A percentile compares a stretch with the other conserved stretches of the same genome.
phyloP scores from a whole-genome alignment of 148 eudicot species.

The Agrostemma githago region DNA sequence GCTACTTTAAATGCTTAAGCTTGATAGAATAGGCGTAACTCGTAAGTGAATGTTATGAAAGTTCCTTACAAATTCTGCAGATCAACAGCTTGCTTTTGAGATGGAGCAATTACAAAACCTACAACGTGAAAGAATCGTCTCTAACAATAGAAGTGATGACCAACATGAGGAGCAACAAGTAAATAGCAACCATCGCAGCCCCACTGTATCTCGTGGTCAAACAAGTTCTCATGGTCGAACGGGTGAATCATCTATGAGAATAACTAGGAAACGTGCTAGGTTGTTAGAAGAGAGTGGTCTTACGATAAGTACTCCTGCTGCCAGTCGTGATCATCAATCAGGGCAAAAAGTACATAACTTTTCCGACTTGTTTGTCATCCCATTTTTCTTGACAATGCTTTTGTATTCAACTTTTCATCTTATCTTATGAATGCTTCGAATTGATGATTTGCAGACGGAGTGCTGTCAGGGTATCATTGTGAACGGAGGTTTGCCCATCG shows the following conservation, averaged over 20 bases:
- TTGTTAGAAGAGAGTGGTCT: constrained; percentile 23
- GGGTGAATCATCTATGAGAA: constrained; percentile 23
- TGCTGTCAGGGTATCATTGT: constrained; percentile 45
- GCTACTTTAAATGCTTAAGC: not conserved
- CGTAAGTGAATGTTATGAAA: not conserved
- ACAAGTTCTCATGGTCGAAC: constrained; percentile 12
- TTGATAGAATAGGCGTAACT: not conserved
- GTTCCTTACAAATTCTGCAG: constrained; percentile 29
- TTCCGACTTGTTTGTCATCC: constrained; percentile 15
- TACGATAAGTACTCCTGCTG: constrained; percentile 21
- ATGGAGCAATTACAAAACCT: constrained; percentile 39
- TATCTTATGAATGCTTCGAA: constrained; percentile 5
- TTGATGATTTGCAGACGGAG: constrained; percentile 43
- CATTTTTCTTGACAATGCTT: not conserved
- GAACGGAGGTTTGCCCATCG: constrained; percentile 44
- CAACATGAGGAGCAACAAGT: constrained; percentile 23
- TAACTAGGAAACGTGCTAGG: constrained; percentile 51
- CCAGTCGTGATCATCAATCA: constrained; percentile 20
- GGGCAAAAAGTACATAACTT: constrained; percentile 1
- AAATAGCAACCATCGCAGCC: constrained; percentile 16
- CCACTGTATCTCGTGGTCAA: constrained; percentile 26
- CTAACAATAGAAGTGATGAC: constrained; percentile 26
- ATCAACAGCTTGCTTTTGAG: constrained; percentile 46
- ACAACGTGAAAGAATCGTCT: constrained; percentile 32
- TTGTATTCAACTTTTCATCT: not conserved